Evolutionary conservation across 352 stramenopile species (phyloP), one percentile per base, ranked within the genome.

Genomic region (Globisporangium paroecandrum): DNA sequence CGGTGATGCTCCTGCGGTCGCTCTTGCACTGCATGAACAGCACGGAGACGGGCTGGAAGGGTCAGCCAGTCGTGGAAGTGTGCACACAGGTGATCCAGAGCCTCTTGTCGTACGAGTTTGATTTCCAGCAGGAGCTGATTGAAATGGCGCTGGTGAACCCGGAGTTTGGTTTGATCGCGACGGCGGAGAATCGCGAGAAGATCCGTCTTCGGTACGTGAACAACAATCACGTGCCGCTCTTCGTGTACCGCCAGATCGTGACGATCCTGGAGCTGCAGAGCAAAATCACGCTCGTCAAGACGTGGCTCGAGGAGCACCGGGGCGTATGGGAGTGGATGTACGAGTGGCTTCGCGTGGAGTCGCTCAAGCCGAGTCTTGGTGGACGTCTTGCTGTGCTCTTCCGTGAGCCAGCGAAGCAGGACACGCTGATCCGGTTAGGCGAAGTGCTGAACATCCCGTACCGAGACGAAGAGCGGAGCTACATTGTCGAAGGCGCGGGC

Each of bases 401-500:
- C 65, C 87, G 87, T 0, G 87, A 96, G 22, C 73, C 83, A 22
- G 76, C 74, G n/a, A 96, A 96, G 69, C 60, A 87, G 0, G 88
- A 96, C 32, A 82, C 78, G 66, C 69, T 96, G 25, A 75, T 81
- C 64, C 77, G 82, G 1, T 65, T 96, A 29, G 83, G 89, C 1
- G 82, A 91, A 53, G 73, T 81, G 29, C 63, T 96, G 13, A 65
- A 64, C 6, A 84, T 94, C 57, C 72, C 81, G 3, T 94, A 87
- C 68, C 70, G 78, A 58, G 77, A 90, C 49, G 89, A 96, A 69
- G 82, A 93, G 66, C 83, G 87, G 27, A 79, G 77, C 38, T 99
- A 97, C 72, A 62, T 96, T 20, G 96, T 98, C 10, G 82, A 87
- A 66, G 84, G 84, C 54, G 97, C 95, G 10, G 97, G 97, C 10